These are phyloP conservation scores for Pythium vanterpoolii DNA, from an alignment of 352 stramenopile genomes.

Conservation along the genomic window DNA sequence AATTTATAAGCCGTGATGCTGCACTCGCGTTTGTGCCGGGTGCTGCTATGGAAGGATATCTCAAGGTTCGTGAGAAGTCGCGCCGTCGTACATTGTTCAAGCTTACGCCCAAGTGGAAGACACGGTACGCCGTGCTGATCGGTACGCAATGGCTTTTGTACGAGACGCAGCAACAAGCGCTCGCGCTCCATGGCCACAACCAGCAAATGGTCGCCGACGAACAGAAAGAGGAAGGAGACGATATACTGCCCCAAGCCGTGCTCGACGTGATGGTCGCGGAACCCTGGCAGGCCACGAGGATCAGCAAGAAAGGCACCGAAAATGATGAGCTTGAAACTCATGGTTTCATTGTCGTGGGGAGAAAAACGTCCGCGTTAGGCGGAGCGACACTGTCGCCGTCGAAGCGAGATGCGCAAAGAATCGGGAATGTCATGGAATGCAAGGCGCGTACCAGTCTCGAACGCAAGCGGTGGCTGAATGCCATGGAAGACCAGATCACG, in stretches of 20 bases:
- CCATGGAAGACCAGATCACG: constrained; percentile 50
- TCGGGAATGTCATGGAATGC: constrained; percentile 39
- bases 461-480: constrained; percentile 66
- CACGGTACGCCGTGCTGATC: constrained; percentile 68
- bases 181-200: constrained; percentile 26
- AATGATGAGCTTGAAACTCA: constrained; percentile 24
- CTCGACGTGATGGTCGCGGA: constrained; percentile 43
- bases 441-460: constrained; percentile 60
- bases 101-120: constrained; percentile 33
- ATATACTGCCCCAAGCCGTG: constrained; percentile 39
- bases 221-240: constrained; percentile 7
- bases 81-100: background rate
- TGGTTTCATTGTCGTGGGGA: constrained; percentile 24
- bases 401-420: background rate
- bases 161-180: constrained; percentile 53
- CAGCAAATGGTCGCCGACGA: constrained; percentile 6
- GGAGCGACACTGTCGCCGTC: background rate
- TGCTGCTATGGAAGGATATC: constrained; percentile 67
- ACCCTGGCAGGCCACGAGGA: constrained; percentile 11
- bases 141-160: constrained; percentile 72
- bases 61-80: constrained; percentile 39
- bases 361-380: constrained; percentile 8
- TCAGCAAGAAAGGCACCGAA: background rate
- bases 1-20: constrained; percentile 32
- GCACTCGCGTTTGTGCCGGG: constrained; percentile 56